Evolutionary conservation across 805 yeast species (phyloP).

Genomic region (Yueomyces sinensis): DNA sequence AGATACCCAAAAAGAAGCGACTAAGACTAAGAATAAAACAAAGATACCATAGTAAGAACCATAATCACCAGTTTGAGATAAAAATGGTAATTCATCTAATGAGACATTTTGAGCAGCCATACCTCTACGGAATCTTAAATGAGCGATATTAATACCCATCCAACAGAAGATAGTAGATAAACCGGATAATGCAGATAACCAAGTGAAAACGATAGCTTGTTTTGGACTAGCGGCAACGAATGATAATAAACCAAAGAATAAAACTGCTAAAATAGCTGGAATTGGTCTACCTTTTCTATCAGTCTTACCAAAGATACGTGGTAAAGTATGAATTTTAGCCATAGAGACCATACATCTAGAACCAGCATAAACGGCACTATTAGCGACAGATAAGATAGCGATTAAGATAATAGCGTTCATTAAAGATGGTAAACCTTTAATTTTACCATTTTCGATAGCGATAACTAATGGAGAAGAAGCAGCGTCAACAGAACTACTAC

Average conservation of each 20-base stretch:
- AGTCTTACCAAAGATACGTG: conserved; percentile 47
- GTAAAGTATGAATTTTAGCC: conserved; percentile 55
- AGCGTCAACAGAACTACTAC: conserved; percentile 38
- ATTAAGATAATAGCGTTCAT: conserved; percentile 60
- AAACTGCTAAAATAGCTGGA: conserved; percentile 45
- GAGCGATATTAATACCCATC: conserved; percentile 38
- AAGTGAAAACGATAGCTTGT: conserved; percentile 36
- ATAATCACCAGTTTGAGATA: conserved; percentile 46
- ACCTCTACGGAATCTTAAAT: conserved; percentile 43
- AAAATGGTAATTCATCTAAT: conserved; percentile 48
- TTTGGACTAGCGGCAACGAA: conserved; percentile 38
- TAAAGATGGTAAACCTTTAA: conserved; percentile 51
- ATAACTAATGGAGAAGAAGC: conserved; percentile 66
- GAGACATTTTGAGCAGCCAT: conserved; percentile 41
- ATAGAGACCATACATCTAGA: conserved; percentile 57
- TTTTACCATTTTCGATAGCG: conserved; percentile 55
- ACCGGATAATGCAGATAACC: conserved; percentile 43
- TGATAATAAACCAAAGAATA: conserved; percentile 42
- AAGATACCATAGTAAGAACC: conserved; percentile 50
- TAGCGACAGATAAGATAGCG: conserved; percentile 61
- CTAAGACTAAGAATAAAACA: conserved; percentile 41
- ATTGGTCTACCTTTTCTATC: conserved; percentile 73
- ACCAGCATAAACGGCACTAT: conserved; percentile 57
- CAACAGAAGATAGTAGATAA: conserved; percentile 40
- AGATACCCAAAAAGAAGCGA: conserved; percentile 71